phyloP scores from a whole-genome alignment of 2,329 filamentous ascomycete species.

The Geoglossum cookeanum region DNA sequence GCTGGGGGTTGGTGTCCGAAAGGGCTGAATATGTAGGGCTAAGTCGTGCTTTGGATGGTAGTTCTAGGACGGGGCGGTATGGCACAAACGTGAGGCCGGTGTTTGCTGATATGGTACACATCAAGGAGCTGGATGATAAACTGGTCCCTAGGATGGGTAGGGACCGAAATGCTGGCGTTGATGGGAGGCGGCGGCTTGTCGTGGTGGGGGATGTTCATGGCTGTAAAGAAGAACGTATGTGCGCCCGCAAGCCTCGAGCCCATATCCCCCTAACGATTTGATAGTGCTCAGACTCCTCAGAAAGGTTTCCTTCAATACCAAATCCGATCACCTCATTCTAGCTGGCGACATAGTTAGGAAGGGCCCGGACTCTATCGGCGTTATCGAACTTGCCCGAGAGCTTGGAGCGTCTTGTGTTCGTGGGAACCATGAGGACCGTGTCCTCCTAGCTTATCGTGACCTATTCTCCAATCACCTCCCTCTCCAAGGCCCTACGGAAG shows the following conservation, averaged over 20 bases:
- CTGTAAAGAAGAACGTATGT: conserved; percentile 46
- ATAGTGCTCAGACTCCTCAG: conserved; percentile 39
- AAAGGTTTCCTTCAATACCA: conserved; percentile 42
- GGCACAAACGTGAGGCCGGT: conserved; percentile 28
- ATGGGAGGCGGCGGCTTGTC: conserved; percentile 40
- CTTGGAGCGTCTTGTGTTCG: conserved; percentile 64
- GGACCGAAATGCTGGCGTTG: conserved; percentile 8
- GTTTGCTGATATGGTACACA: conserved; percentile 30
- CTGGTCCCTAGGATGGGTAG: conserved; percentile 9
- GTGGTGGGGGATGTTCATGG: conserved; percentile 89
- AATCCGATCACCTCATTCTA: conserved; percentile 55
- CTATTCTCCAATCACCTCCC: conserved; percentile 12
- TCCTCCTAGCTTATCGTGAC: conserved; percentile 46
- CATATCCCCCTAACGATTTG: not conserved
- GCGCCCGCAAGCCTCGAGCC: not conserved
- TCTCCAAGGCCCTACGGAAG: conserved; percentile 16
- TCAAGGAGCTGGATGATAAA: conserved; percentile 16
- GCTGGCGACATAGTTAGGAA: conserved; percentile 70
- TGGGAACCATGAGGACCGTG: conserved; percentile 80
- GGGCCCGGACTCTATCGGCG: conserved; percentile 63
- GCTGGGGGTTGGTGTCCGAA: conserved; percentile 18
- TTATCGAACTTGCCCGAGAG: conserved; percentile 55
- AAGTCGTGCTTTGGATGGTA: conserved; percentile 15
- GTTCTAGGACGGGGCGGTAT: conserved; percentile 18
- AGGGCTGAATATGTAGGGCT: conserved; percentile 16